phyloP scores from a whole-genome alignment of 2,329 filamentous ascomycete species.

The Macroventuria anomochaeta region DNA sequence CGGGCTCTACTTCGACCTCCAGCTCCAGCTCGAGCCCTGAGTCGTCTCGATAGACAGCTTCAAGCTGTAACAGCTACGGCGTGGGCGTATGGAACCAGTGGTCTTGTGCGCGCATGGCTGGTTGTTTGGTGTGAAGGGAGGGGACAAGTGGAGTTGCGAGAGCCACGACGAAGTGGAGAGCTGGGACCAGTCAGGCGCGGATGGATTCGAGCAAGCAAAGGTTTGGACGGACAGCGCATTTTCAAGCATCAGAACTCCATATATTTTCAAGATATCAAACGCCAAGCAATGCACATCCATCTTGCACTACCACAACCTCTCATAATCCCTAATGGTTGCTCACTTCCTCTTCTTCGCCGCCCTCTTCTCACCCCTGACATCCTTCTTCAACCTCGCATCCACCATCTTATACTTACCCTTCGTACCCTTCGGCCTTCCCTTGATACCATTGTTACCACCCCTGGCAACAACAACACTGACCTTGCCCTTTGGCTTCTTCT shows the following conservation, averaged over 20 bases:
- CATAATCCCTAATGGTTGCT: neutral
- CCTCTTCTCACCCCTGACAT: slow-evolving; percentile 86
- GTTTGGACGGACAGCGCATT: too few species aligned
- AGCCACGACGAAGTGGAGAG: too few species aligned
- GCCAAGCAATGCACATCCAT: neutral
- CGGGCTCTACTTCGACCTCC: neutral
- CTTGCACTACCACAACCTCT: neutral
- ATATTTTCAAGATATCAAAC: slow-evolving; percentile 12
- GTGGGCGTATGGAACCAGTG: too few species aligned
- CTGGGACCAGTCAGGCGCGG: too few species aligned
- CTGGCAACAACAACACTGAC: slow-evolving; percentile 89
- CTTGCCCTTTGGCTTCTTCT: slow-evolving; percentile 83
- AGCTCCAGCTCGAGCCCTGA: neutral
- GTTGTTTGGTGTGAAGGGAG: too few species aligned
- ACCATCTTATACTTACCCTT: slow-evolving; percentile 99
- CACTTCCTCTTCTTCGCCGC: slow-evolving; percentile 73
- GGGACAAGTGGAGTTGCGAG: too few species aligned
- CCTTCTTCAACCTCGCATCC: slow-evolving; percentile 94
- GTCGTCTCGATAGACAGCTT: too few species aligned
- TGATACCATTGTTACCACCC: slow-evolving; percentile 82
- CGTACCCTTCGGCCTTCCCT: slow-evolving; percentile 85
- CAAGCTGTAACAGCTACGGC: too few species aligned
- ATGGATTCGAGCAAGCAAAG: neutral
- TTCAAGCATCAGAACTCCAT: neutral
- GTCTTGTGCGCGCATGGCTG: too few species aligned